These are phyloP conservation scores for Colletotrichum filicis DNA, from an alignment of 2,329 filamentous ascomycete genomes.

Conservation along the genomic window DNA sequence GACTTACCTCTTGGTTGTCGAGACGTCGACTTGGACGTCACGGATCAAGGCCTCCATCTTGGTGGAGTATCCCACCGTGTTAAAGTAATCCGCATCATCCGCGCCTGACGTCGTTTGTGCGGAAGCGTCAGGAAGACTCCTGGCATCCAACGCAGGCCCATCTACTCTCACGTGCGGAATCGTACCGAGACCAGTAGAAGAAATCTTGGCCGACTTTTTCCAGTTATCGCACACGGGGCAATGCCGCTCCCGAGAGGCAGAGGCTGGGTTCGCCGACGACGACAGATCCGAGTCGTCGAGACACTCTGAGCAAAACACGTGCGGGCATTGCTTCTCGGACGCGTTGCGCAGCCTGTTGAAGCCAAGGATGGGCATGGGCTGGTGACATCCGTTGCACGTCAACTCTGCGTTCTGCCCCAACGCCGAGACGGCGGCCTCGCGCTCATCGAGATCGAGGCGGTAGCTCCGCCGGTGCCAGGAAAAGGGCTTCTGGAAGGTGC, in stretches of 20 bases:
- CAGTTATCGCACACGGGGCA: conserved; percentile 40
- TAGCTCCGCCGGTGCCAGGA: conserved; percentile 50
- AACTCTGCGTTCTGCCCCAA: conserved; percentile 40
- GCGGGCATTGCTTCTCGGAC: conserved; percentile 41
- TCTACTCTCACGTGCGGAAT: conserved; percentile 3
- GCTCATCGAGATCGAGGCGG: conserved; percentile 43
- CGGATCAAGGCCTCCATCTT: conserved; percentile 47
- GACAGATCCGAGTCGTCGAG: conserved; percentile 36
- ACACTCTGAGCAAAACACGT: conserved; percentile 47
- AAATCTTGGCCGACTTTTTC: conserved; percentile 5
- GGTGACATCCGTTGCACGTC: conserved; percentile 45
- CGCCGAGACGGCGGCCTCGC: conserved; percentile 40
- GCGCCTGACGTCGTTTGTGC: not conserved
- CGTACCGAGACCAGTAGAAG: not conserved
- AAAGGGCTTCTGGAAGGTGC: conserved; percentile 57
- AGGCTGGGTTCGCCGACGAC: too few species aligned
- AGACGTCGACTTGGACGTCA: conserved; percentile 42
- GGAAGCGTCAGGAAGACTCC: conserved; percentile 2
- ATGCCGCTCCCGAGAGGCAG: not conserved
- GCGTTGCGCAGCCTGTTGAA: conserved; percentile 34
- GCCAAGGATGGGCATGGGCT: conserved; percentile 45
- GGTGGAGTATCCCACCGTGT: conserved; percentile 41
- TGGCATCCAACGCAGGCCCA: not conserved
- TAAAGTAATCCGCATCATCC: conserved; percentile 42
- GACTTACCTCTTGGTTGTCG: conserved; percentile 41